Evolutionary conservation across 1,284 basidiomycete species (phyloP), one percentile per base, ranked within the genome.

Genomic region (Exobasidium cylindrosporum): DNA sequence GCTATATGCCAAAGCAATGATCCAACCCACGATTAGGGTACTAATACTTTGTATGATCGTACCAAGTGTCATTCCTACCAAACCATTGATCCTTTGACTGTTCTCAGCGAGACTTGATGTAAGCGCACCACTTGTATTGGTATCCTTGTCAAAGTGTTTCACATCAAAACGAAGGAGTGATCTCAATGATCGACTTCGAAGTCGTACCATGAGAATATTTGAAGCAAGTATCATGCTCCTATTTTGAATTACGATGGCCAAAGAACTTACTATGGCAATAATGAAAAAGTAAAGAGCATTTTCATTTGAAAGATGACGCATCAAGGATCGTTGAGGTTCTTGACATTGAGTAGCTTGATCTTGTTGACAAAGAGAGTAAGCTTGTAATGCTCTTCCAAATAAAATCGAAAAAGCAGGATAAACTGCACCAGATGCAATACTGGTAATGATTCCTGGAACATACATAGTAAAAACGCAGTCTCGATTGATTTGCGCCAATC

Each of bases 51-150:
- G 92, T 10, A 96, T 83, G 74, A 97, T 91, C 21, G 87, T 82
- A 17, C 77, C 77, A 30, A 96, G 84, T 1, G 93, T 96, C 63
- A 91, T 84, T 63, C 94, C 94, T 56, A 91, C 91, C 45, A 97
- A 83, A 66, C 92, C 92, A 66, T 89, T 90, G 67, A 97, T 86
- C 80, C 95, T 96, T 74, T 95, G 90, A 21, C 95, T 90, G 75
- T 92, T 89, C 64, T 94, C 91, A 61, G 91, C 89, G 45, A 98
- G 83, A 57, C 84, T 85, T 1, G 89, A 85, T 2, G 91, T 94
- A 58, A 97, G 83, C 59, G 86, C 83, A 66, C 96, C 96, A 29
- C 62, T 67, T 4, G 69, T 68, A 58, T 77, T 68, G 13, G 67
- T 63, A 21, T 81, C 79, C 13, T 74, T 63, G 26, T 82, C 81